phyloP scores from a whole-genome alignment of 116 monocot species.

The Zostera marina region DNA sequence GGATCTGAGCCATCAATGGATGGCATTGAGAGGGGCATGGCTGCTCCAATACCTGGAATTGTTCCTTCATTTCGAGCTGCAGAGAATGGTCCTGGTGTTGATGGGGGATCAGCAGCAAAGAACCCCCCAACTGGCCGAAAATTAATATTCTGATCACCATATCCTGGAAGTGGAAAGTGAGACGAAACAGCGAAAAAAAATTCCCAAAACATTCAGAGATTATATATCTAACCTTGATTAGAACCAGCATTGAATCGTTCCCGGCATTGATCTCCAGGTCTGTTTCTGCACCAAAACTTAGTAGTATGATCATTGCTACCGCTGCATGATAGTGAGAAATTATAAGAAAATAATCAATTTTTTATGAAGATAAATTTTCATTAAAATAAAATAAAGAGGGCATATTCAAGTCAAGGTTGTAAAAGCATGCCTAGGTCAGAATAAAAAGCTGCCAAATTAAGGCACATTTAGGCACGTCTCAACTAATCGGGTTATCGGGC shows the following conservation, averaged over 20 bases:
- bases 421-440: too few species aligned
- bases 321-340: slow-evolving; percentile 30
- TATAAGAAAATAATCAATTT: not conserved
- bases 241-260: slow-evolving; percentile 49
- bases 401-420: too few species aligned
- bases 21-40: slow-evolving; percentile 50
- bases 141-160: slow-evolving; percentile 46
- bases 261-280: slow-evolving; percentile 75
- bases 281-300: slow-evolving; percentile 98
- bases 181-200: not conserved
- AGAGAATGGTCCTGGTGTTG: slow-evolving; percentile 76
- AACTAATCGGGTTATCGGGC: too few species aligned
- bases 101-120: slow-evolving; percentile 36
- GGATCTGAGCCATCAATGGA: slow-evolving; percentile 64
- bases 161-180: slow-evolving; percentile 33
- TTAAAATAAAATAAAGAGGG: too few species aligned
- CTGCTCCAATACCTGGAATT: slow-evolving; percentile 88
- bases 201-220: not conserved
- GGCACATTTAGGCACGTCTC: too few species aligned
- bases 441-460: too few species aligned
- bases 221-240: slow-evolving; percentile 42
- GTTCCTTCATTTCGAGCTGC: slow-evolving; percentile 74
- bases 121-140: slow-evolving; percentile 36
- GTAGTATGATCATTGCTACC: slow-evolving; percentile 96
- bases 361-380: too few species aligned